These are phyloP conservation scores for Fennellomyces sp. DNA, from an alignment of 371 early-diverging fungal species.

Conservation along the genomic window DNA sequence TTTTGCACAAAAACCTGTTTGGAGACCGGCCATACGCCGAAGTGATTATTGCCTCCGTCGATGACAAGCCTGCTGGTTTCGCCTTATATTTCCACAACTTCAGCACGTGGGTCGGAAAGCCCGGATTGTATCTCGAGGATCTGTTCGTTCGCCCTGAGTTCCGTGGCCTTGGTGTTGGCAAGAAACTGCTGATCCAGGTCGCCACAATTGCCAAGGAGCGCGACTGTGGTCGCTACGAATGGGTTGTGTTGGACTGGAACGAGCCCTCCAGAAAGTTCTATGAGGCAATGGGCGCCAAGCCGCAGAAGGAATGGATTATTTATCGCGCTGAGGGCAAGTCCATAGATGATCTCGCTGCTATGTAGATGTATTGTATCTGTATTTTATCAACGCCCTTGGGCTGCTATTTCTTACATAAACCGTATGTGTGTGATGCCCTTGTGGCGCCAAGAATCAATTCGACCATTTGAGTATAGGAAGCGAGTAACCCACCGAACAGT, in stretches of 20 bases:
- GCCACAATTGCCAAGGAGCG: constrained; percentile 65
- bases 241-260: constrained; percentile 83
- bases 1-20: constrained; percentile 64
- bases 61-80: constrained; percentile 66
- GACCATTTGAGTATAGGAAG: no score
- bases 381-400: no score
- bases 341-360: constrained; percentile 52
- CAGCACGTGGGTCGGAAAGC: constrained; percentile 72
- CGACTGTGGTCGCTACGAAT: constrained; percentile 78
- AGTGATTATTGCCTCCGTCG: constrained; percentile 61
- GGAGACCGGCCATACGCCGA: constrained; percentile 68
- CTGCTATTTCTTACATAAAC: no score
- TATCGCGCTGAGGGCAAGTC: constrained; percentile 65
- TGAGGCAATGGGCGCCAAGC: constrained; percentile 61
- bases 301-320: constrained; percentile 71
- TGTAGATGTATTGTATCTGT: constrained; percentile 20
- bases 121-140: constrained; percentile 87
- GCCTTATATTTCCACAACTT: constrained; percentile 87
- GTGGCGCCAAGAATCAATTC: no score
- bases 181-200: constrained; percentile 67
- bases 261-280: constrained; percentile 67
- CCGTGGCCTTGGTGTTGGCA: constrained; percentile 78
- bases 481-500: no score
- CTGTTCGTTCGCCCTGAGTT: constrained; percentile 70
- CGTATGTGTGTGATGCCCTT: no score